These are phyloP conservation scores for Vanderwaltozyma yarrowii DNA, from an alignment of 805 yeast genomes.

Conservation along the genomic window DNA sequence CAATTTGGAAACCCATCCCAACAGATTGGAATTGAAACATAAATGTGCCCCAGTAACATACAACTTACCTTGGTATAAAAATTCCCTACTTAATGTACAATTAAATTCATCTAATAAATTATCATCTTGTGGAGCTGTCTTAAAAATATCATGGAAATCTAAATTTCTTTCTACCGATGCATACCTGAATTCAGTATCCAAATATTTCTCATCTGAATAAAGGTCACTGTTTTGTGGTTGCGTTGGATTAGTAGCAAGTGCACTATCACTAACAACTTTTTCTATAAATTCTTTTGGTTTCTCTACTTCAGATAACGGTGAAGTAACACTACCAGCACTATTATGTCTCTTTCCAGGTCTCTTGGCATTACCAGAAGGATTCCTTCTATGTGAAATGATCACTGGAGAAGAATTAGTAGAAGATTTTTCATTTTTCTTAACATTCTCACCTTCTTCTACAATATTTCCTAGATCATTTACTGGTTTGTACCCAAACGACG, in stretches of 20 bases:
- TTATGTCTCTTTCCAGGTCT: slow-evolving; percentile 1
- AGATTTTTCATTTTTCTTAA: too few species aligned
- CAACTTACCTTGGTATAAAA: slow-evolving; percentile 76
- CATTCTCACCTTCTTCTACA: not conserved
- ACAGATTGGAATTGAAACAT: slow-evolving; percentile 69
- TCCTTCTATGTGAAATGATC: slow-evolving; percentile 25
- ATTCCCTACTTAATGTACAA: slow-evolving; percentile 84
- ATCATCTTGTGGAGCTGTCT: slow-evolving; percentile 57
- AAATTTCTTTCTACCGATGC: slow-evolving; percentile 55
- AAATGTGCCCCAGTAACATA: slow-evolving; percentile 69
- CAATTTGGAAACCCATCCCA: slow-evolving; percentile 77
- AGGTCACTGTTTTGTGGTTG: slow-evolving; percentile 3
- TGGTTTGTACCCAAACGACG: slow-evolving; percentile 1
- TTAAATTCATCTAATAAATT: slow-evolving; percentile 75
- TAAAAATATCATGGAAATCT: slow-evolving; percentile 72
- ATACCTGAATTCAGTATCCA: slow-evolving; percentile 49
- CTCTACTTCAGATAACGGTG: not conserved
- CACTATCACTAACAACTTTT: not conserved
- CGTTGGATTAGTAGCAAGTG: slow-evolving; percentile 1
- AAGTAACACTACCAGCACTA: slow-evolving; percentile 6
- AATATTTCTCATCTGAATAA: slow-evolving; percentile 49
- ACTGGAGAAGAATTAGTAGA: slow-evolving; percentile 14
- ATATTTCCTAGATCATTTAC: slow-evolving; percentile 1
- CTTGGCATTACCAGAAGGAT: slow-evolving; percentile 10
- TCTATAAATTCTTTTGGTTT: not conserved